Conservation (phyloP, 2,329 filamentous ascomycete genomes). For the Neofusicoccum laricinum region DNA sequence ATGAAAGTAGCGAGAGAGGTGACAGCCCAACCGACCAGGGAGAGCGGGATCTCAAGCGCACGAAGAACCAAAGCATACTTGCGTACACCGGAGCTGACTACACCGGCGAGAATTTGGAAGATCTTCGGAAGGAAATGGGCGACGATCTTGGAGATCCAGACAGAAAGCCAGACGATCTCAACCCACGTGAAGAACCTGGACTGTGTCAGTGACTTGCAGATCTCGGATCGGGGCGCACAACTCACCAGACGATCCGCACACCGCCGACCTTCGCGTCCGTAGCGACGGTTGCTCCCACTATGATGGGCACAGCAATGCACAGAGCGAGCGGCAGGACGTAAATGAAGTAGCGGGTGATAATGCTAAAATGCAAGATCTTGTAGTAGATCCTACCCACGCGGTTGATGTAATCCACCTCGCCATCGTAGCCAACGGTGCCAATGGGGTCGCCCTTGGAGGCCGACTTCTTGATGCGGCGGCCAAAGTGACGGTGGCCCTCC, state of each 20-base stretch:
- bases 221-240: not conserved
- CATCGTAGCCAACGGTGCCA: conserved; percentile 33
- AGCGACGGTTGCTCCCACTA: conserved; percentile 56
- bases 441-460: conserved; percentile 26
- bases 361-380: conserved; percentile 60
- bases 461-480: conserved; percentile 37
- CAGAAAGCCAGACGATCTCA: conserved; percentile 61
- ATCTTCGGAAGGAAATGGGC: conserved; percentile 57
- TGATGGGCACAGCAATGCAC: conserved; percentile 61
- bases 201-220: conserved; percentile 2
- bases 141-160: conserved; percentile 62
- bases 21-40: conserved; percentile 59
- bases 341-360: conserved; percentile 62
- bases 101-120: conserved; percentile 60
- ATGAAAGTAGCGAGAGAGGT: conserved; percentile 58
- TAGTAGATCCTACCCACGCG: conserved; percentile 60
- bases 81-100: conserved; percentile 62
- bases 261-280: conserved; percentile 51
- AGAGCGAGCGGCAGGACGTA: conserved; percentile 59
- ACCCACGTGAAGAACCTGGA: conserved; percentile 60
- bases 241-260: conserved; percentile 52
- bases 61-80: conserved; percentile 61
- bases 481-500: conserved; percentile 19
- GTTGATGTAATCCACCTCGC: conserved; percentile 56
- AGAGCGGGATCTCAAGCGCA: conserved; percentile 59